These are phyloP conservation scores for Podila verticillata DNA, from an alignment of 192 early-diverging fungal genomes.

Conservation along the genomic window DNA sequence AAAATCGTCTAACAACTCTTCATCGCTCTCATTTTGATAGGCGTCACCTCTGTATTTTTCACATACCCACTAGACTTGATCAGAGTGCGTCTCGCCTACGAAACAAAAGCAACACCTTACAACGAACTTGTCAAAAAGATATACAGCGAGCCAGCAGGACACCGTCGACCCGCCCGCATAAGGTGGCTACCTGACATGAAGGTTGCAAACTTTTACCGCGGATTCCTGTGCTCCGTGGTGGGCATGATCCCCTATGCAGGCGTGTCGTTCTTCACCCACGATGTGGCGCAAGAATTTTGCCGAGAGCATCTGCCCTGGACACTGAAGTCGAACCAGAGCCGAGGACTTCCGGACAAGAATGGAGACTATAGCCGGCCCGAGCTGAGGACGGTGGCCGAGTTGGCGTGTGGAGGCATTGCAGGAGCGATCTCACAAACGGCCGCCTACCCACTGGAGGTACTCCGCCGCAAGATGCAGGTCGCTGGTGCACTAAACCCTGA, in stretches of 20 bases:
- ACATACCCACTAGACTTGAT: conserved; percentile 96
- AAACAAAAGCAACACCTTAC: conserved; percentile 57
- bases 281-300: conserved; percentile 71
- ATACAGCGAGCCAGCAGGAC: conserved; percentile 78
- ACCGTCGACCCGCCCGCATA: conserved; percentile 30
- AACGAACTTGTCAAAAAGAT: conserved; percentile 64
- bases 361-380: conserved; percentile 58
- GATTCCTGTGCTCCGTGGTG: conserved; percentile 85
- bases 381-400: conserved; percentile 79
- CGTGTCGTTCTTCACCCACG: conserved; percentile 92
- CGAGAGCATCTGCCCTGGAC: conserved; percentile 54
- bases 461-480: conserved; percentile 88
- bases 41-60: conserved; percentile 85
- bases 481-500: conserved; percentile 69
- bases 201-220: conserved; percentile 92
- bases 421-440: conserved; percentile 87
- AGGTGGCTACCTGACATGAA: conserved; percentile 17
- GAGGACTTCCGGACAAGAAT: conserved; percentile 35
- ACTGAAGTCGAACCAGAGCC: conserved; percentile 20
- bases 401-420: conserved; percentile 83
- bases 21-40: conserved; percentile 49
- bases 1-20: not conserved
- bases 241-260: conserved; percentile 99
- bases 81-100: conserved; percentile 93
- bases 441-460: conserved; percentile 93